A percentile compares a stretch with the other conserved stretches of the same genome.
Conservation (phyloP, 352 stramenopile genomes). For the Globisporangium uncinulatum region DNA sequence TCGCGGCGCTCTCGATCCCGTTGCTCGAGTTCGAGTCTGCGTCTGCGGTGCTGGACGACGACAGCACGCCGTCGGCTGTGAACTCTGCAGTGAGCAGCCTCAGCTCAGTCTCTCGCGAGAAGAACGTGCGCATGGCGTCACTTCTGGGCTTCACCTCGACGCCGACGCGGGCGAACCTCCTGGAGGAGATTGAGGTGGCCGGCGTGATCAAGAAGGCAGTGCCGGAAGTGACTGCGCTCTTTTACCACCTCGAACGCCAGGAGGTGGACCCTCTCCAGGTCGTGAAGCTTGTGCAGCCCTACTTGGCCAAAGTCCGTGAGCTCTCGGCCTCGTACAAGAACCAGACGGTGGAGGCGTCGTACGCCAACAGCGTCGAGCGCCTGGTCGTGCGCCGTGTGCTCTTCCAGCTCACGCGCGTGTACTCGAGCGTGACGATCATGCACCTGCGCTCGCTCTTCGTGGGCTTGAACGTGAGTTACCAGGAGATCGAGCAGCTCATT, state of each 20-base stretch:
- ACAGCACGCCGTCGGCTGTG: conserved; percentile 49
- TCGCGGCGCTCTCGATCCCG: conserved; percentile 93
- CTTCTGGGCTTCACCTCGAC: conserved; percentile 87
- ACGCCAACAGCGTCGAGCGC: conserved; percentile 57
- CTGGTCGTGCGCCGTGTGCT: conserved; percentile 75
- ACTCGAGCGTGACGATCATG: conserved; percentile 82
- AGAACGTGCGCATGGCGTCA: conserved; percentile 92
- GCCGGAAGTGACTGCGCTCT: conserved; percentile 54
- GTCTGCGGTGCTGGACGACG: conserved; percentile 49
- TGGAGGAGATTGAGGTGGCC: conserved; percentile 85
- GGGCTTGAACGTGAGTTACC: conserved; percentile 59
- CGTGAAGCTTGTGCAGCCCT: conserved; percentile 63
- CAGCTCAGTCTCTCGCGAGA: conserved; percentile 77
- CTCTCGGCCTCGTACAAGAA: conserved; percentile 17
- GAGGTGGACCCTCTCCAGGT: conserved; percentile 77
- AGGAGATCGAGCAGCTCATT: conserved; percentile 87
- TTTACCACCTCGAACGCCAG: conserved; percentile 58
- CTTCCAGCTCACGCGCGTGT: conserved; percentile 82
- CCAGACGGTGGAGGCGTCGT: conserved; percentile 34
- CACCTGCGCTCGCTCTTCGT: conserved; percentile 87
- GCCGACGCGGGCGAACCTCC: conserved; percentile 87
- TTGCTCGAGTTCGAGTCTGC: conserved; percentile 60
- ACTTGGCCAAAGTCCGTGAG: conserved; percentile 34
- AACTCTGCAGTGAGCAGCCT: conserved; percentile 29
- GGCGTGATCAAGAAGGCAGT: conserved; percentile 61